Conservation (phyloP, 169 alveolate genomes). For the Plasmodium reichenowi region DNA sequence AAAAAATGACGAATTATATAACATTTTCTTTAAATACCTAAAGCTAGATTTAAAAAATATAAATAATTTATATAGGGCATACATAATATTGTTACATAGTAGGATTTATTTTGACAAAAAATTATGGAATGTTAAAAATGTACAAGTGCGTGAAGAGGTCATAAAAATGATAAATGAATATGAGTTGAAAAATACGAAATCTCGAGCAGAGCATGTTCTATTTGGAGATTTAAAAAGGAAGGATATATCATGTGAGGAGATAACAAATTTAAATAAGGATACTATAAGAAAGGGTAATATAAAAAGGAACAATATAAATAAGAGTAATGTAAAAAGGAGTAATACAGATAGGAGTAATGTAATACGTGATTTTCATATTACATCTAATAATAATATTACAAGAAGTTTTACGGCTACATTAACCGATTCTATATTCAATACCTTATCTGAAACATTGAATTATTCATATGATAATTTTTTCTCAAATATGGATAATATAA, state of each 20-base stretch:
- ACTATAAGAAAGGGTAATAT: too few relatives aligned
- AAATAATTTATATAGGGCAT: constrained; percentile 69
- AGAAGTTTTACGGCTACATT: constrained; percentile 32
- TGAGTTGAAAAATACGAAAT: constrained; percentile 54
- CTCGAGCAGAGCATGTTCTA: constrained; percentile 73
- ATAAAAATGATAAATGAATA: constrained; percentile 73
- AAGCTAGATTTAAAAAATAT: constrained; percentile 46
- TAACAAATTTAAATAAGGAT: too few relatives aligned
- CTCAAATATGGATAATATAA: constrained; percentile 4
- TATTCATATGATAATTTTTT: constrained; percentile 59
- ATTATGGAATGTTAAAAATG: constrained; percentile 25
- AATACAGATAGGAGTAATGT: constrained; percentile 16
- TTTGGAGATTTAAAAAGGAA: constrained; percentile 59
- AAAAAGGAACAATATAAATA: too few relatives aligned
- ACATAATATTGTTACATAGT: constrained; percentile 47
- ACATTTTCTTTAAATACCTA: constrained; percentile 45
- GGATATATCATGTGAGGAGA: too few relatives aligned
- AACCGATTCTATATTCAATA: constrained; percentile 25
- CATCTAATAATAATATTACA: neutral
- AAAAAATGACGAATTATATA: constrained; percentile 24
- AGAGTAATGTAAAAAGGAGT: constrained; percentile 8
- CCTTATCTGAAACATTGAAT: constrained; percentile 61
- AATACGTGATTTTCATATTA: neutral
- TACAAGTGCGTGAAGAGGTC: constrained; percentile 46
- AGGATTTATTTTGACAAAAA: constrained; percentile 52